phyloP scores from a whole-genome alignment of 106 monocot genomes.

The Hemerocallis citrina region DNA sequence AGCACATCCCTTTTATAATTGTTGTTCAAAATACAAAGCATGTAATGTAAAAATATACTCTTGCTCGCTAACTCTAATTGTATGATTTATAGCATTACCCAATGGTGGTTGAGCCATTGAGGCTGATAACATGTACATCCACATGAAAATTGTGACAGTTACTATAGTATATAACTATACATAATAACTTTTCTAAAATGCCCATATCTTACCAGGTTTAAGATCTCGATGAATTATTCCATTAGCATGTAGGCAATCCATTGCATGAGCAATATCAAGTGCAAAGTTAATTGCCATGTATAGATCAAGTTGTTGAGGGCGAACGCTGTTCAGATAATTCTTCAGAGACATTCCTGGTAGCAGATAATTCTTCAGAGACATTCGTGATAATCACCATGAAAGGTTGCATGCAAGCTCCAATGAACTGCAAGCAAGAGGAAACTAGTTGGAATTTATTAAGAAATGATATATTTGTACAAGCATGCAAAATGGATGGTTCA shows the following conservation, averaged over 20 bases:
- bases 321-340: conserved; percentile 65
- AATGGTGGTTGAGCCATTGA: too few relatives aligned
- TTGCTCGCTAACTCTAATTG: too few relatives aligned
- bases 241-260: conserved; percentile 95
- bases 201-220: conserved; percentile 65
- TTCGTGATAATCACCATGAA: conserved; percentile 93
- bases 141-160: not conserved
- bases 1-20: too few relatives aligned
- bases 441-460: not conserved
- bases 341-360: conserved; percentile 85
- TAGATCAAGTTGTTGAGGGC: conserved; percentile 58
- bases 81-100: too few relatives aligned
- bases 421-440: conserved; percentile 47
- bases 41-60: too few relatives aligned
- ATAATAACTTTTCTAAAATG: not conserved
- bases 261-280: conserved; percentile 85
- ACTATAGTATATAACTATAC: not conserved
- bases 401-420: conserved; percentile 98
- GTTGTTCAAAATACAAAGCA: too few relatives aligned
- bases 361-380: conserved; percentile 82
- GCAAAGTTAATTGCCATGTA: conserved; percentile 57
- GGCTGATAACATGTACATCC: too few relatives aligned
- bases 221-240: conserved; percentile 98
- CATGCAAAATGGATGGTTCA: not conserved
- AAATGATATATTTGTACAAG: not conserved